Evolutionary conservation across 257 asterid species (phyloP).

Genomic region (Ilex asprella): DNA sequence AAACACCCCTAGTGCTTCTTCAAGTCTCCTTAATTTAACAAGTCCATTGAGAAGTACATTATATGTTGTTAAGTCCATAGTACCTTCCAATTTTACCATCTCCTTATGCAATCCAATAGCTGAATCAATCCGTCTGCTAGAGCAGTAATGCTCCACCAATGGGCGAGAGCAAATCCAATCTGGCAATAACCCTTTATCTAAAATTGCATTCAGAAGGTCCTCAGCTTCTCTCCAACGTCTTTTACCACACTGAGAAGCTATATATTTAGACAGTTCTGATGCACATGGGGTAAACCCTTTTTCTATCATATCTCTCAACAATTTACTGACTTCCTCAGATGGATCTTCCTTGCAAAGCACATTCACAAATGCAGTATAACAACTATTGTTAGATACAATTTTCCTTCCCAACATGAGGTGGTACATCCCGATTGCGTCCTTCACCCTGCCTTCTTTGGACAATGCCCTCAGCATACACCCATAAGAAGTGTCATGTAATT

Average conservation of each 20-base stretch:
- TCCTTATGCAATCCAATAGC: constrained; percentile 55
- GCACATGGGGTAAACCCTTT: constrained; percentile 30
- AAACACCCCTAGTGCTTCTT: constrained; percentile 48
- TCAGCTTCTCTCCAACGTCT: constrained; percentile 56
- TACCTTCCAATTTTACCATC: constrained; percentile 34
- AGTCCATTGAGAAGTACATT: constrained; percentile 38
- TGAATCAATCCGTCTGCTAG: constrained; percentile 28
- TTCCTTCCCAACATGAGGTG: constrained; percentile 23
- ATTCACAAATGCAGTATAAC: constrained; percentile 37
- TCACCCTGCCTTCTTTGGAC: constrained; percentile 36
- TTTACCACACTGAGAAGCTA: constrained; percentile 36
- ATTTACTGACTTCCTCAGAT: constrained; percentile 30
- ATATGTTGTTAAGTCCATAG: constrained; percentile 35
- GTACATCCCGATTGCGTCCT: constrained; percentile 44
- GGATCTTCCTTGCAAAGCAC: constrained; percentile 56
- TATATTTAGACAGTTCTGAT: constrained; percentile 33
- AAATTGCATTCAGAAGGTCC: constrained; percentile 33
- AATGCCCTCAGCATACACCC: constrained; percentile 51
- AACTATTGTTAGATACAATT: constrained; percentile 24
- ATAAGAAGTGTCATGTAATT: constrained; percentile 38
- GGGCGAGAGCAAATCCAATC: constrained; percentile 46
- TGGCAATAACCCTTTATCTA: constrained; percentile 38
- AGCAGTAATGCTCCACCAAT: constrained; percentile 51
- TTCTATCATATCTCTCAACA: constrained; percentile 39
- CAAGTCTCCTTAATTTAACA: constrained; percentile 31